Conservation (phyloP, 352 stramenopile genomes). For the Thraustochytrium striatum region DNA sequence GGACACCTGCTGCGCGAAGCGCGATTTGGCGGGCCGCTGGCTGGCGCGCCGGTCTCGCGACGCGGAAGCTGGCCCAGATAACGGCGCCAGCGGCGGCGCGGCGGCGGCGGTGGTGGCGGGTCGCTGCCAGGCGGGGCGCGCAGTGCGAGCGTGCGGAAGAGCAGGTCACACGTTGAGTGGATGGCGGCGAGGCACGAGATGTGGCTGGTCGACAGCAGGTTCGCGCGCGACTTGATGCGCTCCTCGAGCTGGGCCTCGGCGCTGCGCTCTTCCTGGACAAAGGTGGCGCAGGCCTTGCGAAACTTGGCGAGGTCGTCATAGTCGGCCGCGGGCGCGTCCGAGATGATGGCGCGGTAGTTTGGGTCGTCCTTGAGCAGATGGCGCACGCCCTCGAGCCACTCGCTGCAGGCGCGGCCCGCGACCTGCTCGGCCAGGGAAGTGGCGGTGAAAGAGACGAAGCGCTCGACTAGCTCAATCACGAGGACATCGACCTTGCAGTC, state of each 20-base stretch:
- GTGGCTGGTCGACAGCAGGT: background rate
- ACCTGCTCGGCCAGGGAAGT: slow-evolving; percentile 10
- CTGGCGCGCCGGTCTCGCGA: too few relatives aligned
- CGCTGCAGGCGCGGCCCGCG: background rate
- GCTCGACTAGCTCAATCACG: background rate
- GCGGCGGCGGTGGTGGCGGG: background rate
- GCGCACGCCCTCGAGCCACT: background rate
- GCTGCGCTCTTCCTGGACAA: slow-evolving; percentile 1
- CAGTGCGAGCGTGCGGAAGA: slow-evolving; percentile 28
- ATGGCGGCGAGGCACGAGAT: slow-evolving; percentile 8
- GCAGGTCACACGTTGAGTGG: slow-evolving; percentile 19
- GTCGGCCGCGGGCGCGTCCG: background rate
- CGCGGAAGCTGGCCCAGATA: too few relatives aligned
- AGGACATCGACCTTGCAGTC: background rate
- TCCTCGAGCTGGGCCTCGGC: background rate
- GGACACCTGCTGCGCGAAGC: background rate
- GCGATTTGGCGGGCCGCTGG: too few relatives aligned
- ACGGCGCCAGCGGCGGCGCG: background rate
- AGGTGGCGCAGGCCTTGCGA: background rate
- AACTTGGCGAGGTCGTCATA: background rate
- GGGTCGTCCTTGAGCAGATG: slow-evolving; percentile 36
- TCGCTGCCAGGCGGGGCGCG: background rate
- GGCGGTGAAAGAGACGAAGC: slow-evolving; percentile 27
- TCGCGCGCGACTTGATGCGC: background rate
- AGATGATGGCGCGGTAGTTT: background rate